Conservation (phyloP, 257 asterid genomes). For the Solanum tarijense region DNA sequence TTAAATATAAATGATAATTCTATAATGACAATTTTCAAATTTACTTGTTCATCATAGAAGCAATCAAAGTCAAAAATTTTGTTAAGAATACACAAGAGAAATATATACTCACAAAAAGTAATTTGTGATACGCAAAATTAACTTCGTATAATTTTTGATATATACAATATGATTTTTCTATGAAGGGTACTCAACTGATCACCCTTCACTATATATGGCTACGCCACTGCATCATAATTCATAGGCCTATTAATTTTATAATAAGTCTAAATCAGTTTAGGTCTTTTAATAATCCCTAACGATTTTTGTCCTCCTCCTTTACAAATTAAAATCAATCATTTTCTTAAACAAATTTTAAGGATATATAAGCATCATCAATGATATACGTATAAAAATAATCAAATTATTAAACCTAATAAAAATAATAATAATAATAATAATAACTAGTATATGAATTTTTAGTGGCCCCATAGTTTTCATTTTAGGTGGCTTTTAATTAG, state of each 20-base stretch:
- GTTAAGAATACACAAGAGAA: background rate
- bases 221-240: background rate
- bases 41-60: background rate
- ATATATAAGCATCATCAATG: background rate
- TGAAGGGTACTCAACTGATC: background rate
- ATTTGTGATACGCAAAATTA: background rate
- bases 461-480: background rate
- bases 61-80: background rate
- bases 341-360: too few species aligned
- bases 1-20: background rate
- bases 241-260: background rate
- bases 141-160: too few species aligned
- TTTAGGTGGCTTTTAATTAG: background rate
- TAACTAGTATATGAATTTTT: background rate
- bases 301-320: too few species aligned
- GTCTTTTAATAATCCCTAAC: too few species aligned
- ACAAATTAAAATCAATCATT: too few species aligned
- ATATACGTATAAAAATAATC: too few species aligned
- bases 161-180: background rate
- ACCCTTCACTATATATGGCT: background rate
- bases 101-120: background rate
- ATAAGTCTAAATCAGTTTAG: background rate
- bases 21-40: rapidly evolving
- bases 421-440: too few species aligned
- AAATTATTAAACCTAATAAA: too few species aligned